A percentile compares a stretch with the other conserved stretches of the same genome.
These are phyloP conservation scores for Calonectria pteridis DNA, from an alignment of 2,329 filamentous ascomycete species.

Conservation along the genomic window DNA sequence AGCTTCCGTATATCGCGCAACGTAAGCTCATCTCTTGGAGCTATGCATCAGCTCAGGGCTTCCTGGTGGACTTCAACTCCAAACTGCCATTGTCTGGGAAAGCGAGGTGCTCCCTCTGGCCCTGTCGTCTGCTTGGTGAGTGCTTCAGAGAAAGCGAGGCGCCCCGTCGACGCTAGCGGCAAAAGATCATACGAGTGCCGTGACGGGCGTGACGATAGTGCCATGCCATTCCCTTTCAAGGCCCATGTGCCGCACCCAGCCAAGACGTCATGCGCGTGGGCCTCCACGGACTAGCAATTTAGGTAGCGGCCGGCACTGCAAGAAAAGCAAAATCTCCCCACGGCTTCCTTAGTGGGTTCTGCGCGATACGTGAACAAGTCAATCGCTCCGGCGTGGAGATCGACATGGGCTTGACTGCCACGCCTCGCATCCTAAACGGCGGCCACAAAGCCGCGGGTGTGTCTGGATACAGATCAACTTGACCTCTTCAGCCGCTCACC, in stretches of 20 bases:
- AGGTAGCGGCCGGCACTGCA: conserved; percentile 43
- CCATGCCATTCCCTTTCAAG: conserved; percentile 39
- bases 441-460: conserved; percentile 32
- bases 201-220: conserved; percentile 34
- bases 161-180: conserved; percentile 39
- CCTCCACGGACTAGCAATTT: conserved; percentile 35
- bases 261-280: conserved; percentile 45
- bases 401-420: conserved; percentile 39
- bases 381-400: conserved; percentile 41
- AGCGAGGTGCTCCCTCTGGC: conserved; percentile 30
- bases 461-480: conserved; percentile 26
- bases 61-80: conserved; percentile 20
- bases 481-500: conserved; percentile 18
- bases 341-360: conserved; percentile 32
- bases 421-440: conserved; percentile 21
- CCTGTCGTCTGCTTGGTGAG: conserved; percentile 37
- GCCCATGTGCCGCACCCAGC: conserved; percentile 43
- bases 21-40: conserved; percentile 18
- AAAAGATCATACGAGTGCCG: conserved; percentile 47
- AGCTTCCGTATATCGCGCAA: not conserved
- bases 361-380: conserved; percentile 40
- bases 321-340: conserved; percentile 45
- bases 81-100: conserved; percentile 30
- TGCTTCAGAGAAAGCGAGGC: conserved; percentile 40
- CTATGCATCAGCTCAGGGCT: conserved; percentile 10